Evolutionary conservation across 352 stramenopile genomes (phyloP).

Genomic region (Pythium sp.): DNA sequence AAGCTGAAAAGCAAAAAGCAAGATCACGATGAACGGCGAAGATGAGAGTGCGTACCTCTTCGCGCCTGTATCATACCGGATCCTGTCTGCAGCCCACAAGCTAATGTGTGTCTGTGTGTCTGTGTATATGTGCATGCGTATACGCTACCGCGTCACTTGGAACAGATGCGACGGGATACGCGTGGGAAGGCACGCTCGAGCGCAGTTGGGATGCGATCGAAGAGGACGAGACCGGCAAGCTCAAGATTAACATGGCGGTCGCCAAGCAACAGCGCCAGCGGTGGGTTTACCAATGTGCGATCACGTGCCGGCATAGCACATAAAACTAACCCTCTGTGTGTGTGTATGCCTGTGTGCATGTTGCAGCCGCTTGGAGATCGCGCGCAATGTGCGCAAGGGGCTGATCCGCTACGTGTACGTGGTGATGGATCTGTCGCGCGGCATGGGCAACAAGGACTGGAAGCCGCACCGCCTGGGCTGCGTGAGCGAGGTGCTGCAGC

Average conservation of each 20-base stretch:
- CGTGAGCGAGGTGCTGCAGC: slow-evolving; percentile 63
- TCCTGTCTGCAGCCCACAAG: neutral
- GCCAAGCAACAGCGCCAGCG: slow-evolving; percentile 74
- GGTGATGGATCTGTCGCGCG: slow-evolving; percentile 81
- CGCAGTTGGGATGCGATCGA: slow-evolving; percentile 85
- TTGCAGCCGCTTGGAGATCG: slow-evolving; percentile 67
- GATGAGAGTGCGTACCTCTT: slow-evolving; percentile 16
- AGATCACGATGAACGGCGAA: slow-evolving; percentile 8
- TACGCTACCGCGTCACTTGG: neutral
- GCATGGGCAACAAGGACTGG: slow-evolving; percentile 87
- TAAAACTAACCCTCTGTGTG: neutral
- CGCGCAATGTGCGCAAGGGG: slow-evolving; percentile 81
- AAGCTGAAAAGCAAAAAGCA: neutral
- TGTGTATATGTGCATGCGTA: slow-evolving; percentile 1
- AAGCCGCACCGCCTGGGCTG: slow-evolving; percentile 78
- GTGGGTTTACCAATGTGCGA: slow-evolving; percentile 24
- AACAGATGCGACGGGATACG: slow-evolving; percentile 50
- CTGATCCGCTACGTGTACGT: slow-evolving; percentile 87
- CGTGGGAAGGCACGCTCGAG: slow-evolving; percentile 83
- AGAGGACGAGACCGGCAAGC: slow-evolving; percentile 78
- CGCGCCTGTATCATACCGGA: too few relatives aligned
- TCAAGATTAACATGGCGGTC: slow-evolving; percentile 66
- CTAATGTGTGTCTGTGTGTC: neutral
- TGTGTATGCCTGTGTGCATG: neutral
- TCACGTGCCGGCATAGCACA: too few relatives aligned